Evolutionary conservation across 2,329 filamentous ascomycete species (phyloP), one percentile per base, ranked within the genome.

Genomic region (Fusarium solani-melongenae): DNA sequence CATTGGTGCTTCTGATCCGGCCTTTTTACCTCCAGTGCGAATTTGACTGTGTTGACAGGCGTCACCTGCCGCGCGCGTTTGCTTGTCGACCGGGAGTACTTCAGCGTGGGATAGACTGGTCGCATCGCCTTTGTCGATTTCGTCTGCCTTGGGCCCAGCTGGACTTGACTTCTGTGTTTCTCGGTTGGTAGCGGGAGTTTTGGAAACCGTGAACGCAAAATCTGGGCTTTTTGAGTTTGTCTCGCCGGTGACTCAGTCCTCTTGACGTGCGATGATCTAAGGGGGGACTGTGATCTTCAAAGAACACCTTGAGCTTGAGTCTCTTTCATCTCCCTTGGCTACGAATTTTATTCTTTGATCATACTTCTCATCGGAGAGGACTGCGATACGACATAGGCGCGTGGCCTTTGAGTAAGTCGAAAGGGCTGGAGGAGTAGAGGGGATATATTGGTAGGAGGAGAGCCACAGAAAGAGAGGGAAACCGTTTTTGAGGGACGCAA

Each of bases 381-480:
- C 44, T 53, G 11, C 22, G 51, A 59, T 34, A 70, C 53, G 56
- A 67, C 49, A 67, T 58, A 64, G 46, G 41, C 46, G 15, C 49
- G 56, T 62, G 41, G 33, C 34, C 39, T 39, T 36, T 33, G 12
- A 27, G 60, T 20, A 27, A 29, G 33, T 49, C 39, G 49, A 53
- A 58, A 66, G 44, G 46, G 38, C 15, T 49, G 20, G 44, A 12
- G 41, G 27, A 62, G 27, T 59, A 62, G 64, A 41, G 29, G 29
- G 46, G 44, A 17, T n/a, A 31, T 12, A 33, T 24, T 17, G 10
- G 34, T 39, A 62, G 57, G 27, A 33, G 46, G 41, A 49, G 5
- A 36, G 20, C 46, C 46, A 33, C 20, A 12, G 41, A 55, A 70
- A 55, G 49, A 49, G 5, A 46, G 29, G 36, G 34, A 31, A 17